These are phyloP conservation scores for Agapanthus africanus DNA, from an alignment of 106 monocot species.

Conservation along the genomic window DNA sequence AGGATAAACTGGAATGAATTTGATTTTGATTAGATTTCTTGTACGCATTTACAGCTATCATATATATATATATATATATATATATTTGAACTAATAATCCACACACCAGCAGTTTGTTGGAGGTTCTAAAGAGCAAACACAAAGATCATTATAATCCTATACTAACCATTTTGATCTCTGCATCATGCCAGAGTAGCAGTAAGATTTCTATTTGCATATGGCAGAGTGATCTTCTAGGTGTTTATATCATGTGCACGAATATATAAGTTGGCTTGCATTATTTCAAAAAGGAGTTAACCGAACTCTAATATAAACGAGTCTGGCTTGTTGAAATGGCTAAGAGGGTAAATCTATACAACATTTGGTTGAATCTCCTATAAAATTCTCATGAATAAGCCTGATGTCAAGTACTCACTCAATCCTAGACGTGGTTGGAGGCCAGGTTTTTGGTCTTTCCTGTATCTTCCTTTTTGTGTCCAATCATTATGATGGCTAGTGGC, in stretches of 20 bases:
- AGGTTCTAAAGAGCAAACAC: too few species aligned
- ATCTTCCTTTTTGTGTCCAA: not conserved
- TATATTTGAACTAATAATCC: too few species aligned
- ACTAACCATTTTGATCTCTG: too few species aligned
- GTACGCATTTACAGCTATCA: too few species aligned
- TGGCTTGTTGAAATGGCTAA: not conserved
- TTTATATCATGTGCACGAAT: not conserved
- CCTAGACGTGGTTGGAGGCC: too few species aligned
- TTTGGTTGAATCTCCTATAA: not conserved
- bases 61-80: too few species aligned
- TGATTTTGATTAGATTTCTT: too few species aligned
- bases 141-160: too few species aligned
- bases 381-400: not conserved
- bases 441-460: not conserved
- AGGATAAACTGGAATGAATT: too few species aligned
- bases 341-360: not conserved
- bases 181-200: too few species aligned
- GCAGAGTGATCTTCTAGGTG: not conserved
- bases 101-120: too few species aligned
- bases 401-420: not conserved
- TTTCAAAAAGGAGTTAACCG: not conserved
- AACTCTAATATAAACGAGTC: too few species aligned
- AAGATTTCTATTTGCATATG: not conserved
- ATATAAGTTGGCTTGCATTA: not conserved
- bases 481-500: not conserved